Conservation (phyloP, 2,329 filamentous ascomycete genomes). For the Cytospora paraplurivora region DNA sequence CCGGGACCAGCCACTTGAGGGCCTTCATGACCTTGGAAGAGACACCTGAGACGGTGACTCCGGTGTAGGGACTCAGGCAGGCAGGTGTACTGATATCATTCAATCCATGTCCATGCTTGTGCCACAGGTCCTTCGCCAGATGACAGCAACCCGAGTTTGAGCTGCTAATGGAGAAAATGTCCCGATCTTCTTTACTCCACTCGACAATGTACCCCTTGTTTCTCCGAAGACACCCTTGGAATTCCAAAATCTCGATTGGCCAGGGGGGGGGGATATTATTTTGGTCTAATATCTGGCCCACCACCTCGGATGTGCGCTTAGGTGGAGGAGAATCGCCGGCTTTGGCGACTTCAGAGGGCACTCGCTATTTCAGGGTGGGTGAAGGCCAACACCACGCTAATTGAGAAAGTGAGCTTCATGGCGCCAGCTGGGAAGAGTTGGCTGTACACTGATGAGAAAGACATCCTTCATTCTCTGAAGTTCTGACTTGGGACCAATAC, state of each 20-base stretch:
- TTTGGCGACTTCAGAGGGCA: background rate
- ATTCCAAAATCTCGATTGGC: background rate
- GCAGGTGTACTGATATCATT: background rate
- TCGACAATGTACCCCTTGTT: background rate
- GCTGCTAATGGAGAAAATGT: background rate
- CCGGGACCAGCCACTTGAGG: background rate
- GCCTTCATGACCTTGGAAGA: background rate
- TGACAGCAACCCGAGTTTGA: background rate
- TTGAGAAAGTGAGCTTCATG: background rate
- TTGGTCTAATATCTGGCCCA: background rate
- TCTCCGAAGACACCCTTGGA: background rate
- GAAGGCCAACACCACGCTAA: background rate
- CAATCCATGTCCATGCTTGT: background rate
- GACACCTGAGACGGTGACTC: background rate
- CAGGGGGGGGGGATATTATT: background rate
- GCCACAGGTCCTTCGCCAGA: background rate
- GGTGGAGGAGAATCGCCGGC: background rate
- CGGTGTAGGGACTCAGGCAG: background rate
- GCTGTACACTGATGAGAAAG: background rate
- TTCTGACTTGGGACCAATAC: background rate
- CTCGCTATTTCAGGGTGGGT: background rate
- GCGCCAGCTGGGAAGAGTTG: background rate
- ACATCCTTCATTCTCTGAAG: background rate
- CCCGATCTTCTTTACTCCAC: background rate
- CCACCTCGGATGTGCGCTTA: background rate